Evolutionary conservation across 2,329 filamentous ascomycete species (phyloP).

Genomic region (Emmonsiellopsis sp.): DNA sequence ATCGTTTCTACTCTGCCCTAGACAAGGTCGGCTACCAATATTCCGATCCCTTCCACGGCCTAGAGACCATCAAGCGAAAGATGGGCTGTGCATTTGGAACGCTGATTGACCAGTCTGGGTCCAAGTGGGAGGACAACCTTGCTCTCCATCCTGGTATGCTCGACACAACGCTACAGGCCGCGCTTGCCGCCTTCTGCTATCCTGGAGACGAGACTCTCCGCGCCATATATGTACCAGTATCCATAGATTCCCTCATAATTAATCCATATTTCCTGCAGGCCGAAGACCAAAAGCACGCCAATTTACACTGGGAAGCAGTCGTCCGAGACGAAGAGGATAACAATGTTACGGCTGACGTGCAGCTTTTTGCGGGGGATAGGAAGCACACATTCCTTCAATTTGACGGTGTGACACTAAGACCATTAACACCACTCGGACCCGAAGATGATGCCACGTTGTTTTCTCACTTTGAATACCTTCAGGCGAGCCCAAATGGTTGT

Average conservation of each 20-base stretch:
- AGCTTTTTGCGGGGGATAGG: not conserved
- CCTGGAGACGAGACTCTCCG: conserved; percentile 13
- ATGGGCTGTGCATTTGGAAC: not conserved
- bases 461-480: not conserved
- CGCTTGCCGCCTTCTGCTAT: conserved; percentile 15
- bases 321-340: not conserved
- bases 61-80: conserved; percentile 10
- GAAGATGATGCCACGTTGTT: not conserved
- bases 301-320: not conserved
- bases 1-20: conserved; percentile 15
- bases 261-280: conserved; percentile 25
- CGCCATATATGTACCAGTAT: conserved; percentile 11
- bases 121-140: conserved; percentile 3
- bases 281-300: conserved; percentile 12
- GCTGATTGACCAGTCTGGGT: not conserved
- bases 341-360: conserved; percentile 1
- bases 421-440: not conserved
- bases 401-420: not conserved
- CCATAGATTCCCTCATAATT: conserved; percentile 7
- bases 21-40: conserved; percentile 16
- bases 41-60: conserved; percentile 11
- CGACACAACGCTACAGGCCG: conserved; percentile 21
- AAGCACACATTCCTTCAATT: not conserved
- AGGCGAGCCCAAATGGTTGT: not conserved
- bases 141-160: conserved; percentile 16